phyloP scores from a whole-genome alignment of 1,139 yeast species.

The Pichia sp. region DNA sequence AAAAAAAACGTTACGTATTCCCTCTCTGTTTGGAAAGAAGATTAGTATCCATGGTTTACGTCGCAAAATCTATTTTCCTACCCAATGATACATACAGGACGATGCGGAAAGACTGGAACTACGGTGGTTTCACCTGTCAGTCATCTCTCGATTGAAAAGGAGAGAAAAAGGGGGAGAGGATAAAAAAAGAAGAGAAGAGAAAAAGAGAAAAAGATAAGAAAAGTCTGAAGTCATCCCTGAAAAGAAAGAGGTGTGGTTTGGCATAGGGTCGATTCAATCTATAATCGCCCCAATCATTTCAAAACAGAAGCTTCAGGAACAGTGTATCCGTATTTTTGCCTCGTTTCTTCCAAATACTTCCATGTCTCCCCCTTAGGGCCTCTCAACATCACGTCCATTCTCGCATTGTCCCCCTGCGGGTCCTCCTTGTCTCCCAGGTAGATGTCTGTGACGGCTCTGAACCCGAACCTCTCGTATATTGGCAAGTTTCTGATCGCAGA shows the following conservation, averaged over 20 bases:
- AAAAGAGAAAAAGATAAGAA: background rate
- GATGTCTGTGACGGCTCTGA: constrained; percentile 46
- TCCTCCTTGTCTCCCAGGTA: constrained; percentile 41
- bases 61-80: background rate
- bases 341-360: constrained; percentile 25
- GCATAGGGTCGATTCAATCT: too few species aligned
- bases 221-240: too few species aligned
- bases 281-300: constrained; percentile 10
- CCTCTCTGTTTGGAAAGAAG: too few species aligned
- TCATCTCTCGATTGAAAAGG: background rate
- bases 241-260: too few species aligned
- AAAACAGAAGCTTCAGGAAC: constrained; percentile 22
- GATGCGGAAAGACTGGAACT: background rate
- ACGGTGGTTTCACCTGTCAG: background rate
- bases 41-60: background rate
- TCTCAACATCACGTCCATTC: constrained; percentile 57
- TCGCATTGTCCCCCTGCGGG: constrained; percentile 39
- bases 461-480: constrained; percentile 56
- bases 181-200: background rate
- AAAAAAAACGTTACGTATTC: background rate
- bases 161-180: background rate
- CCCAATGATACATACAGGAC: background rate
- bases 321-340: constrained; percentile 23
- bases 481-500: constrained; percentile 51
- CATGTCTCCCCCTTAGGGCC: constrained; percentile 41